Percentiles rank a stretch among this genome's conserved stretches.
Evolutionary conservation across 1,284 basidiomycete species (phyloP).

Genomic region (Ceratobasidium sp.): DNA sequence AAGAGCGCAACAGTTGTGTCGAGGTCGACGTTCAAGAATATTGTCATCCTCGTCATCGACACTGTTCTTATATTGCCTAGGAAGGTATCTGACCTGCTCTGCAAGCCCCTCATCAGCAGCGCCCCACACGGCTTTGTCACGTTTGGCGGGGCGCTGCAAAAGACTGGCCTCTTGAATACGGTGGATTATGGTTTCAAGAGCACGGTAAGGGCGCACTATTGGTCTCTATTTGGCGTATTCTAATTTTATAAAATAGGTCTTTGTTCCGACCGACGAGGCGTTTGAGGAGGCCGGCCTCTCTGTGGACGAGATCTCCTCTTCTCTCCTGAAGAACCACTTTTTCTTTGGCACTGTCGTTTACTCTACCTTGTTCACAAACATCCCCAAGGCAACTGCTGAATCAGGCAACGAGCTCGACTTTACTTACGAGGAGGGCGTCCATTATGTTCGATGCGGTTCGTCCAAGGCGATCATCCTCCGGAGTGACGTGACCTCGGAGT

Average conservation of each 20-base stretch:
- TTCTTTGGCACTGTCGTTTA: neutral
- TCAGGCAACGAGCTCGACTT: too few species aligned
- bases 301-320: too few species aligned
- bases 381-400: neutral
- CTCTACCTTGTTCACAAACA: neutral
- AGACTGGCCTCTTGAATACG: neutral
- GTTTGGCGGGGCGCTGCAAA: neutral
- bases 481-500: constrained; percentile 7
- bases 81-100: neutral
- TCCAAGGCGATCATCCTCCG: constrained; percentile 1
- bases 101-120: neutral
- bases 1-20: neutral
- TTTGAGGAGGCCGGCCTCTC: too few species aligned
- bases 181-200: neutral
- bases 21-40: neutral
- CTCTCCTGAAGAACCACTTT: constrained; percentile 24
- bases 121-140: neutral
- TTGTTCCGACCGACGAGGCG: too few species aligned
- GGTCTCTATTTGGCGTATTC: neutral
- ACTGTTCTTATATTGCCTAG: neutral
- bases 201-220: neutral
- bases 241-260: neutral
- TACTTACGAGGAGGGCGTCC: too few species aligned
- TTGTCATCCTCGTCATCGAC: neutral
- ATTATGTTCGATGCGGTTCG: constrained; percentile 10